Conservation (phyloP, 2,329 filamentous ascomycete genomes). For the Penicillium sumatraense region DNA sequence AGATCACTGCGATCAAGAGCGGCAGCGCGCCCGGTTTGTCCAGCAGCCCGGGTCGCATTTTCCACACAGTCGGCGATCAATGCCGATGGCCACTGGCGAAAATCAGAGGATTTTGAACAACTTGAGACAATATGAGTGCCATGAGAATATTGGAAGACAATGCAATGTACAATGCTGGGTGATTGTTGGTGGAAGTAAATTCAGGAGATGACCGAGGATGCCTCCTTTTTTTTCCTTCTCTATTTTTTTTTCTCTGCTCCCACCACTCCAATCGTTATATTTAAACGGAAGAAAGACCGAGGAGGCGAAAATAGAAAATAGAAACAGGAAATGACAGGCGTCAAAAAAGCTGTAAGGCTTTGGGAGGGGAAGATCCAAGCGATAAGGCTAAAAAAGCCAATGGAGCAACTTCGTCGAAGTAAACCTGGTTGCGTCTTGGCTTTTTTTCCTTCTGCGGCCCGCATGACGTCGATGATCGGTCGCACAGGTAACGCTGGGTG, state of each 20-base stretch:
- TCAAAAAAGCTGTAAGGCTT: constrained; percentile 1
- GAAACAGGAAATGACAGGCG: background rate
- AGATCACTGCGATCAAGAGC: constrained; percentile 37
- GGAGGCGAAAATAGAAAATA: background rate
- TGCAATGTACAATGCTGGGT: background rate
- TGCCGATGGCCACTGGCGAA: constrained; percentile 7
- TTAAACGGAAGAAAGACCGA: background rate
- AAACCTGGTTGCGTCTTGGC: background rate
- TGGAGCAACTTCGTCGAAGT: background rate
- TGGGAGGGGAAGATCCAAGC: background rate
- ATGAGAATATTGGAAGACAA: constrained; percentile 1
- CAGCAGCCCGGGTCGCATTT: constrained; percentile 40
- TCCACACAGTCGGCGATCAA: constrained; percentile 68
- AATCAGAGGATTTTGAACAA: background rate
- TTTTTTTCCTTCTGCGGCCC: constrained; percentile 5
- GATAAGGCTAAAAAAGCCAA: constrained; percentile 1
- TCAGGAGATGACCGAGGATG: background rate
- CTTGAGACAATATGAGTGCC: constrained; percentile 2
- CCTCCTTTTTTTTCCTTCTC: background rate
- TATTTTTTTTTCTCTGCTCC: background rate
- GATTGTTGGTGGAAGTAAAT: background rate
- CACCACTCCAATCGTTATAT: background rate
- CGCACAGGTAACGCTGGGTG: constrained; percentile 2
- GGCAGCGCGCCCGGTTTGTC: constrained; percentile 40
- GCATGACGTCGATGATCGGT: constrained; percentile 6